Evolutionary conservation across 164 flowering plant species (phyloP), one percentile per base, ranked within the genome.

Genomic region (Tetracentron sinense): DNA sequence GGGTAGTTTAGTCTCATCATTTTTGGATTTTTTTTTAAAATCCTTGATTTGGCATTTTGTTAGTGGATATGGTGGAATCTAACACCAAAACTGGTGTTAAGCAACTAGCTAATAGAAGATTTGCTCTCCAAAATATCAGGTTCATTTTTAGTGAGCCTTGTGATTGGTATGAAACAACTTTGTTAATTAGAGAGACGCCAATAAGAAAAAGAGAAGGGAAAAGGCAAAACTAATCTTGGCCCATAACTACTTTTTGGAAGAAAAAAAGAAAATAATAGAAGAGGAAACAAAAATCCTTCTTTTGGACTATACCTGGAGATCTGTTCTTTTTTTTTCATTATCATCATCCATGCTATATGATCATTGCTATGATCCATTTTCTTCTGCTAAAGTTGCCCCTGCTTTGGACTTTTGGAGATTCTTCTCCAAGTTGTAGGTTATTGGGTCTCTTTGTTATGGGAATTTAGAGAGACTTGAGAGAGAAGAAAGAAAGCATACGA

Each of bases 361-460:
- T n/a, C 65, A 65, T 42, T 49, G 48, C 66, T 61, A 70, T 63
- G 48, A 70, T 75, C 62, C 68, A 64, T 60, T 64, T 63, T 63
- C 69, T 70, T 68, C 55, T 67, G 72, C 70, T 64, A 70, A 74
- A 77, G 77, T 48, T 52, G 21, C 38, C 54, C 50, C 44, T 61
- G 68, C 76, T 75, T 82, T 75, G 64, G 56, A 26, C 42, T 58
- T 68, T 60, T 55, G 58, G 31, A 69, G 82, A 76, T 78, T 82
- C 82, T 78, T 82, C 82, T 71, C 71, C 81, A 80, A 78, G 67
- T 75, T 82, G 82, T 64, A 58, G 76, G 65, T 66, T n/a, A 48
- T 68, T 68, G 67, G 74, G 73, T 70, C 77, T 71, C 65, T 69
- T 66, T 60, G 57, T 67, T 20, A 2, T 20, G 58, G 64, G 85